A percentile compares a stretch with the other conserved stretches of the same genome.
Conservation (phyloP, 257 asterid species). For the Marsdenia floribunda region DNA sequence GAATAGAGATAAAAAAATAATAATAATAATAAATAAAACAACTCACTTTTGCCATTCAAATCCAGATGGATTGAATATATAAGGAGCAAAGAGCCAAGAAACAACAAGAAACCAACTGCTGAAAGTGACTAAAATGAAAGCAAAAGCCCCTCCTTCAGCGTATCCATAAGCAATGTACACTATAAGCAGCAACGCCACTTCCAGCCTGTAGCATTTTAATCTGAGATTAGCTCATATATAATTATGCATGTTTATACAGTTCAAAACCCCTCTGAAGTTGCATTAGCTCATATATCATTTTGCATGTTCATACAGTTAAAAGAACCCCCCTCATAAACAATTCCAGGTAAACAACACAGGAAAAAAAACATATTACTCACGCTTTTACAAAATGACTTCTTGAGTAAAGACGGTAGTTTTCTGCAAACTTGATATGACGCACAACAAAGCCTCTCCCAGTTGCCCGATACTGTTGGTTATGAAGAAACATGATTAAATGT, state of each 20-base stretch:
- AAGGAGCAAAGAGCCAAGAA: conserved; percentile 98
- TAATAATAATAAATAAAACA: not conserved
- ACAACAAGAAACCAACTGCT: conserved; percentile 98
- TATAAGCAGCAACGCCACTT: conserved; percentile 85
- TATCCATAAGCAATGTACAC: conserved; percentile 88
- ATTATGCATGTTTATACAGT: not conserved
- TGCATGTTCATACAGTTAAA: not conserved
- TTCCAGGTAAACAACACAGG: not conserved
- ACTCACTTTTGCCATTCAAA: conserved; percentile 99
- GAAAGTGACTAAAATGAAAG: conserved; percentile 64
- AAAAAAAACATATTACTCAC: conserved; percentile 30
- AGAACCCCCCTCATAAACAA: not conserved
- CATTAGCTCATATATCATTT: not conserved
- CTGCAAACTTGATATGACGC: conserved; percentile 93
- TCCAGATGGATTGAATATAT: conserved; percentile 96
- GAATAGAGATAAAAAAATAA: conserved; percentile 2
- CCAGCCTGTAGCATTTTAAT: conserved; percentile 57
- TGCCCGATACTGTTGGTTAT: conserved; percentile 60
- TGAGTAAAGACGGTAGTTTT: conserved; percentile 88
- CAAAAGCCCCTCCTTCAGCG: conserved; percentile 55
- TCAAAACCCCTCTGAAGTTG: no score
- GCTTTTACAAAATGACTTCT: conserved; percentile 98
- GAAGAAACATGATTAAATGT: not conserved
- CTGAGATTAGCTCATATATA: not conserved
- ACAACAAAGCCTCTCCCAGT: conserved; percentile 99